Evolutionary conservation across 1,284 basidiomycete species (phyloP).

Genomic region (Veloboletus limbatus): DNA sequence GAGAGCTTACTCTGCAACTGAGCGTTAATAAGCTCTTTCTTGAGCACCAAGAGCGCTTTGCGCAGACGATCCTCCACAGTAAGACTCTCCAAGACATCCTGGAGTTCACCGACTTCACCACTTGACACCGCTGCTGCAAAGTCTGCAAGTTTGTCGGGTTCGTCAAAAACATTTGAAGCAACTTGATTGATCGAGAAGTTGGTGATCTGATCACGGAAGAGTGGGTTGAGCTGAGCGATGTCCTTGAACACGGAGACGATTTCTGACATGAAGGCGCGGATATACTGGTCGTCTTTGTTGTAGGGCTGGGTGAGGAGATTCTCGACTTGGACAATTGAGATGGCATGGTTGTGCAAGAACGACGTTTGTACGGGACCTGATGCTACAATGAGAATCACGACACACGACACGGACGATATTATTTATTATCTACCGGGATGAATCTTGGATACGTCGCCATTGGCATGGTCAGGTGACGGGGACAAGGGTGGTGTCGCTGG

Average conservation of each 20-base stretch:
- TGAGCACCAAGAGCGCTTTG: conserved; percentile 89
- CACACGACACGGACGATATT: background rate
- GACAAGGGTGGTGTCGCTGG: conserved; percentile 49
- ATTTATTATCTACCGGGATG: conserved; percentile 15
- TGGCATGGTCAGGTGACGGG: conserved; percentile 37
- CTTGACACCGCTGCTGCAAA: conserved; percentile 96
- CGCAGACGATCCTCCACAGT: conserved; percentile 87
- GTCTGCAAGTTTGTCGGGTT: conserved; percentile 97
- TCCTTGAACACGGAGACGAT: conserved; percentile 99
- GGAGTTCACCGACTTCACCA: conserved; percentile 88
- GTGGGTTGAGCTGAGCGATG: conserved; percentile 94
- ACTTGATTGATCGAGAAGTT: conserved; percentile 96
- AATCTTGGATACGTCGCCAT: conserved; percentile 23
- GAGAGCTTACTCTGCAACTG: conserved; percentile 95
- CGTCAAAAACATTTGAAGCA: conserved; percentile 96
- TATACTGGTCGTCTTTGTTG: conserved; percentile 92
- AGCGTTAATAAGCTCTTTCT: conserved; percentile 98
- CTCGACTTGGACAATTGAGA: conserved; percentile 90
- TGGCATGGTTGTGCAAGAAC: conserved; percentile 86
- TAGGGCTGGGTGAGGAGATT: conserved; percentile 83
- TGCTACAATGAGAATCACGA: background rate
- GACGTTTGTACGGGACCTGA: conserved; percentile 75
- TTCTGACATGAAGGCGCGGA: conserved; percentile 95
- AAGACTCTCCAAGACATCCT: conserved; percentile 89
- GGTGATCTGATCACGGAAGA: conserved; percentile 98